phyloP scores from a whole-genome alignment of 768 basidiomycete genomes.

The Dacryopinax primogenitus region DNA sequence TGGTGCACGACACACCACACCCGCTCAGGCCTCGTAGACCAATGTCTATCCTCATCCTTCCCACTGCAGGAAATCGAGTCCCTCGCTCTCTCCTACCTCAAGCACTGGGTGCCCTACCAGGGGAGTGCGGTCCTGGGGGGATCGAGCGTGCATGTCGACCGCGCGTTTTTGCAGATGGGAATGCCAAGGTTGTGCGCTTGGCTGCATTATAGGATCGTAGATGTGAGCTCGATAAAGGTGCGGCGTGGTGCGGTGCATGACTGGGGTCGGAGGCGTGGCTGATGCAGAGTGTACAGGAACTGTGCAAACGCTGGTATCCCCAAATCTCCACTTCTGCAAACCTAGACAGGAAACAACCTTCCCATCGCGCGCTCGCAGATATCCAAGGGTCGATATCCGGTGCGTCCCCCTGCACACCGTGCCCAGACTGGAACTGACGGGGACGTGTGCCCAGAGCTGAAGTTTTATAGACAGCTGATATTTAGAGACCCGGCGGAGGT shows the following conservation, averaged over 20 bases:
- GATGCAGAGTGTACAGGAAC: slow-evolving; percentile 16
- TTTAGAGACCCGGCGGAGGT: slow-evolving; percentile 15
- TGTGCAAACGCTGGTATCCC: slow-evolving; percentile 26
- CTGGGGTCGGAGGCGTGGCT: neutral
- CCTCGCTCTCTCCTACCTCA: slow-evolving; percentile 61
- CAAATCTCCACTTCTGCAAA: neutral
- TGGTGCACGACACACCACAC: slow-evolving; percentile 22
- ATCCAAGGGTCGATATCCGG: slow-evolving; percentile 23
- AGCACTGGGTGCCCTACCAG: slow-evolving; percentile 65
- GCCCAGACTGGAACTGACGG: neutral
- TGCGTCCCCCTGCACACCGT: neutral
- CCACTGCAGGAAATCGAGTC: slow-evolving; percentile 46
- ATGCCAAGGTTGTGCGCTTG: slow-evolving; percentile 71
- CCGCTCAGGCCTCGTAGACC: slow-evolving; percentile 67
- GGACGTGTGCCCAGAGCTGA: slow-evolving; percentile 15
- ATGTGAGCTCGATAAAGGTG: slow-evolving; percentile 12
- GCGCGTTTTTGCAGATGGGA: slow-evolving; percentile 52
- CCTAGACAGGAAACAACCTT: neutral
- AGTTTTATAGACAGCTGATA: slow-evolving; percentile 22
- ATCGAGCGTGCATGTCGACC: slow-evolving; percentile 75
- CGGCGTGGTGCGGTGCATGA: neutral
- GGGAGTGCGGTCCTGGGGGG: slow-evolving; percentile 65
- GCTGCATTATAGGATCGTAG: slow-evolving; percentile 29
- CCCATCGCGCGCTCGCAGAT: slow-evolving; percentile 24
- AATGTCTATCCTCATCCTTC: slow-evolving; percentile 61